Base-by-base conservation (phyloP, 2,329 filamentous ascomycete species). In the Aureobasidium mangrovei region DNA sequence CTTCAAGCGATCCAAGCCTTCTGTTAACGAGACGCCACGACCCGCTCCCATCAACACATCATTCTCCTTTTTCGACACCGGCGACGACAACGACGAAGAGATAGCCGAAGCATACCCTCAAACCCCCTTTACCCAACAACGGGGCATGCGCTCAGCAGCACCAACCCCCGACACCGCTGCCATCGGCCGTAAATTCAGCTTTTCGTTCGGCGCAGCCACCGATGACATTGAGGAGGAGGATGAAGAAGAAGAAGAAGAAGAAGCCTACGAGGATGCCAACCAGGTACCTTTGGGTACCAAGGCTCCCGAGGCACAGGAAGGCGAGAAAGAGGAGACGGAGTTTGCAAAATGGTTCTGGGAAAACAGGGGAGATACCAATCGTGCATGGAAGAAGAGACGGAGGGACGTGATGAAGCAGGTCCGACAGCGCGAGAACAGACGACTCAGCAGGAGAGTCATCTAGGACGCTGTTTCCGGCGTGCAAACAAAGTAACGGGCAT, bases 121-220 rank as follows among this genome's bases (percentile, higher is more conserved):
- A 69, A 96, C 91, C 0, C 91, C 91, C 0, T 95, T 83, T 67
- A 88, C 87, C 0, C 82, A 84, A 59, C 80, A 76, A 71, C 80
- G 90, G 58, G 81, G 80, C 48, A 66, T 87, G n/a, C 80, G 93
- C 54, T 96, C 90, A 66, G 90, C 90, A 4, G 93, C 93, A 2
- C 93, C 93, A 0, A 98, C 93, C 0, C 93, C 93, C 0, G 93
- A 98, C 65, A 97, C 93, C 0, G 89, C 89, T 1, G 83, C 90
- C 57, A 83, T 87, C 2, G 82, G 76, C 39, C 80, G 82, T 29
- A 77, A 74, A 55, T 84, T 85, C 64, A 74, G 76, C 59, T 75
- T 84, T 47, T 70, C 68, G 28, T 69, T 2, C 71, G 73, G n/a
- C 70, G 69, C 1, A 72, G 38, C 7, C 18, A 29, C 76, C 8